Conservation (phyloP, 768 basidiomycete genomes). For the Hypholoma sublateritium region DNA sequence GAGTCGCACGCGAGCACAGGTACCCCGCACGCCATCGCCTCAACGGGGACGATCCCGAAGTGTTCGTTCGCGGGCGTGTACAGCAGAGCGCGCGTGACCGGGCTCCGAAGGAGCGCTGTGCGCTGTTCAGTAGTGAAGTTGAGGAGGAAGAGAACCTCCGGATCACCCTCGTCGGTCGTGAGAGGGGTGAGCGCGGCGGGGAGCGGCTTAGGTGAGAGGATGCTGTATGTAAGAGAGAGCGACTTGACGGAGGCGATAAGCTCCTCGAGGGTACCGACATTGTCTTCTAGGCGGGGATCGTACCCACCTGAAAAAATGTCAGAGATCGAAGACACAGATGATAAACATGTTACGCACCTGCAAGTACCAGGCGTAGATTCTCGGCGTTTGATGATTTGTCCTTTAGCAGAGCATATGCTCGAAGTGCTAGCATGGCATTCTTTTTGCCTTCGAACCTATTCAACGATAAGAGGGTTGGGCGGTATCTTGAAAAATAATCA, state of each 20-base stretch:
- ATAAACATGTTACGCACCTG: conserved; percentile 46
- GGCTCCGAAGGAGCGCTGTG: conserved; percentile 69
- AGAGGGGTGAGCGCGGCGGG: conserved; percentile 29
- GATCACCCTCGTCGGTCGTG: conserved; percentile 37
- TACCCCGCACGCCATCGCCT: conserved; percentile 90
- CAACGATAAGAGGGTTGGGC: conserved; percentile 80
- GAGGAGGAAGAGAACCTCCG: conserved; percentile 83
- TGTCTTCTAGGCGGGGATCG: conserved; percentile 85
- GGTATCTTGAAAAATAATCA: conserved; percentile 37
- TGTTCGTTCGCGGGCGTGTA: conserved; percentile 97
- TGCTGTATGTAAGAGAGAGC: conserved; percentile 55
- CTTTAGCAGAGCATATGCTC: conserved; percentile 66
- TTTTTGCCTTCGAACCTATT: conserved; percentile 98
- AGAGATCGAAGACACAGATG: background rate
- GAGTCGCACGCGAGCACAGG: conserved; percentile 87
- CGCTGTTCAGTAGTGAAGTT: conserved; percentile 89
- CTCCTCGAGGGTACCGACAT: conserved; percentile 61
- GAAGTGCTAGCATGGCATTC: conserved; percentile 79
- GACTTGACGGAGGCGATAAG: conserved; percentile 61
- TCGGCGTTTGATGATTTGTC: conserved; percentile 23
- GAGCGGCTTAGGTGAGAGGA: conserved; percentile 50
- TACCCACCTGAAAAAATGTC: conserved; percentile 66
- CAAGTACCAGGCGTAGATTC: conserved; percentile 71
- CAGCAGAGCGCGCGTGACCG: conserved; percentile 70
- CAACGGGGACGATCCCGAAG: conserved; percentile 95